Percentiles rank a stretch among this genome's conserved stretches.
Conservation (phyloP, 2,329 filamentous ascomycete species). For the Apiospora malaysiana region DNA sequence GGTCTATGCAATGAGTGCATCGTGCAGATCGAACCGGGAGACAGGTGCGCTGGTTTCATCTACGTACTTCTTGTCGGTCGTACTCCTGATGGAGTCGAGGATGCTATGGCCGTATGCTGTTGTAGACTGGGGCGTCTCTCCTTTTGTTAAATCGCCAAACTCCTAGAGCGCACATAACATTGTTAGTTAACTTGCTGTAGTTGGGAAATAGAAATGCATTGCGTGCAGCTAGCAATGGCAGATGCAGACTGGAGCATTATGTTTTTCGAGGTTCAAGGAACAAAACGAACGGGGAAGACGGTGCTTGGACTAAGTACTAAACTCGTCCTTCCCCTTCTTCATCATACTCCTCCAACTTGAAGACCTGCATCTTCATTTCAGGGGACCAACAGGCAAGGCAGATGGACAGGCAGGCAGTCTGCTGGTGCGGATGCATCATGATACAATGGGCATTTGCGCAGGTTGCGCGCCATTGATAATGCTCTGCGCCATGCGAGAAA, state of each 20-base stretch:
- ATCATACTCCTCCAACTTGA: constrained; percentile 17
- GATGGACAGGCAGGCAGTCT: not conserved
- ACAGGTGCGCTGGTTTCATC: constrained; percentile 10
- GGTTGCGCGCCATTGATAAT: not conserved
- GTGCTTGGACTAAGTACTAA: constrained; percentile 19
- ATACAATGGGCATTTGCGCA: not conserved
- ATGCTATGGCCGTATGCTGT: constrained; percentile 75
- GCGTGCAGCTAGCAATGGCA: constrained; percentile 1
- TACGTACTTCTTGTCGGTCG: constrained; percentile 80
- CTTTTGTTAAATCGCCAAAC: constrained; percentile 56
- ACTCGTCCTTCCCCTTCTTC: constrained; percentile 13
- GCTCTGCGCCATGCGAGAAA: not conserved
- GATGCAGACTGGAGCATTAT: constrained; percentile 16
- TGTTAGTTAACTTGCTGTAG: constrained; percentile 8
- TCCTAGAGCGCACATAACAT: constrained; percentile 35
- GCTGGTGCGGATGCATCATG: not conserved
- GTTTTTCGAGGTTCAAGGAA: constrained; percentile 27
- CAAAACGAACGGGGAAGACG: constrained; percentile 16
- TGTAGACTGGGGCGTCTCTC: constrained; percentile 72
- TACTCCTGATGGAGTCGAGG: constrained; percentile 75
- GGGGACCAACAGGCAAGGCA: not conserved
- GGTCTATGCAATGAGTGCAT: not conserved
- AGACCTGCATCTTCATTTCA: not conserved
- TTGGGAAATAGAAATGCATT: constrained; percentile 5
- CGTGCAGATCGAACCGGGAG: not conserved